Percentiles rank a stretch among this genome's conserved stretches.
Conservation (phyloP, 345 rosid species). For the Gossypium mustelinum region DNA sequence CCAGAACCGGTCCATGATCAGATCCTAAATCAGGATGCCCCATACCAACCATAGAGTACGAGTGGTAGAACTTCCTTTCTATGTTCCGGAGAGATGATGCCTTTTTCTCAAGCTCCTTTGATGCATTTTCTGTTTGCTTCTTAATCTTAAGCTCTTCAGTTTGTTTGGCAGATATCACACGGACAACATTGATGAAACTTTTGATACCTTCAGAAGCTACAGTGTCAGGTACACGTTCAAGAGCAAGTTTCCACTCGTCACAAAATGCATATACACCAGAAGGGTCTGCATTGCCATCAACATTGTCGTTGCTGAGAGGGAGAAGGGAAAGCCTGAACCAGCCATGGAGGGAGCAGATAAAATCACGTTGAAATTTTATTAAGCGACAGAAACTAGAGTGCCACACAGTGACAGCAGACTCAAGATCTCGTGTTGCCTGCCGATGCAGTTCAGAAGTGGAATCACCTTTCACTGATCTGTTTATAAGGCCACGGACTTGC, state of each 20-base stretch:
- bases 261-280: constrained; percentile 65
- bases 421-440: constrained; percentile 93
- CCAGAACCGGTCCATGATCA: constrained; percentile 59
- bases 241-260: constrained; percentile 92
- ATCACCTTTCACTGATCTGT: constrained; percentile 66
- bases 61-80: constrained; percentile 89
- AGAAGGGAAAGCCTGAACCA: constrained; percentile 89
- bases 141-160: constrained; percentile 73
- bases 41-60: constrained; percentile 85
- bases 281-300: constrained; percentile 32
- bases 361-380: constrained; percentile 83
- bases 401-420: constrained; percentile 80
- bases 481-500: constrained; percentile 90
- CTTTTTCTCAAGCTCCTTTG: constrained; percentile 91
- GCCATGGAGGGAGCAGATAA: constrained; percentile 66
- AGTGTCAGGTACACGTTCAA: constrained; percentile 89
- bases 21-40: constrained; percentile 69
- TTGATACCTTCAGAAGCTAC: constrained; percentile 98
- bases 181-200: constrained; percentile 84
- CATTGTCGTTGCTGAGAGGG: constrained; percentile 59
- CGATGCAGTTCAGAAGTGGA: constrained; percentile 86
- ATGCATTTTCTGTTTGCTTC: constrained; percentile 65
- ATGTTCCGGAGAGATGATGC: constrained; percentile 79
- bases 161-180: constrained; percentile 72
- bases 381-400: constrained; percentile 78